A percentile compares a stretch with the other conserved stretches of the same genome.
phyloP scores from a whole-genome alignment of 2,329 filamentous ascomycete species.

The Arthrobotrys megalospora region DNA sequence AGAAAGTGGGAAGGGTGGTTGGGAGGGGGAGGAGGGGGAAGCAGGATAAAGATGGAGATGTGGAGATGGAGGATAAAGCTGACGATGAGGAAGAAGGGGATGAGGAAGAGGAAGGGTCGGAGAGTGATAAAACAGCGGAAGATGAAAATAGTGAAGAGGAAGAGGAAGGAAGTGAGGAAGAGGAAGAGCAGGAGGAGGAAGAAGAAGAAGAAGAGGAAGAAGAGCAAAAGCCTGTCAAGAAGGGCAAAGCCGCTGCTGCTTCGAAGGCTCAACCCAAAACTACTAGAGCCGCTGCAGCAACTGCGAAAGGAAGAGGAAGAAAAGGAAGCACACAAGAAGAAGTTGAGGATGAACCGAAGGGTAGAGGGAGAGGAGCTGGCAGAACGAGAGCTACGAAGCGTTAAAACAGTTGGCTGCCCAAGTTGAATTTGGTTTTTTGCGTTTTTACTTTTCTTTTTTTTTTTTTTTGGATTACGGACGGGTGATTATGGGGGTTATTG shows the following conservation, averaged over 20 bases:
- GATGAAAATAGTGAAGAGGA: constrained; percentile 8
- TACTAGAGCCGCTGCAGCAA: constrained; percentile 37
- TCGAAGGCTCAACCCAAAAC: constrained; percentile 47
- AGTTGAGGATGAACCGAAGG: constrained; percentile 38
- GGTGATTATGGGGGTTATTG: constrained; percentile 1
- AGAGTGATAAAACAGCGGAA: neutral
- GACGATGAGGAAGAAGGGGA: constrained; percentile 33
- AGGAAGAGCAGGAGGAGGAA: constrained; percentile 10
- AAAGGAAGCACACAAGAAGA: constrained; percentile 47
- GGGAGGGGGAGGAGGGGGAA: constrained; percentile 34
- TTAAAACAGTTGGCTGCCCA: constrained; percentile 1
- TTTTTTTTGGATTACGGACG: neutral
- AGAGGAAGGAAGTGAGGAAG: constrained; percentile 2
- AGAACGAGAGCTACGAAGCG: constrained; percentile 49
- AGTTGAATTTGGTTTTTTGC: neutral
- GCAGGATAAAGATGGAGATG: constrained; percentile 55
- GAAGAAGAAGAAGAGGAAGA: constrained; percentile 26
- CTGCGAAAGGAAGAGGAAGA: constrained; percentile 43
- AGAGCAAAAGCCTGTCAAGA: constrained; percentile 28
- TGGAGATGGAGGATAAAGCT: constrained; percentile 55
- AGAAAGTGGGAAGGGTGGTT: neutral
- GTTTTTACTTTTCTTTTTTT: neutral
- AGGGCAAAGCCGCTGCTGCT: constrained; percentile 23
- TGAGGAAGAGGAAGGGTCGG: constrained; percentile 20
- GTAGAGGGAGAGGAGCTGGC: constrained; percentile 38